Conservation (phyloP, 371 early-diverging fungal species). For the Saksenaea vasiformis region DNA sequence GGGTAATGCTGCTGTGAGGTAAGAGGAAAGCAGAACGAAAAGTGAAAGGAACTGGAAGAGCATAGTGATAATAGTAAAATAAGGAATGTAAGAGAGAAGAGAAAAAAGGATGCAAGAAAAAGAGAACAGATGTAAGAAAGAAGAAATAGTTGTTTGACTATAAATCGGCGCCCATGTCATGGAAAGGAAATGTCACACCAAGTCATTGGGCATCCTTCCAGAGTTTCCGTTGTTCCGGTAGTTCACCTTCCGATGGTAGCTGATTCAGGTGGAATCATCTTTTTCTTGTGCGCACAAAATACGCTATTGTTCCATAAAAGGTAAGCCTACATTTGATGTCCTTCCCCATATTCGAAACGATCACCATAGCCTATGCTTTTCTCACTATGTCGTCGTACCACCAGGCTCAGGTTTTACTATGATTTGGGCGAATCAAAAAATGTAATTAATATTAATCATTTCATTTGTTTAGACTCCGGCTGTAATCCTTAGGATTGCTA, state of each 20-base stretch:
- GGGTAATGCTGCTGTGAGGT: background rate
- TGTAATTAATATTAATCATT: no score
- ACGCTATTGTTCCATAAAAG: background rate
- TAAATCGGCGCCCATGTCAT: background rate
- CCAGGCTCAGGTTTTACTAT: background rate
- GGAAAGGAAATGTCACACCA: slow-evolving; percentile 7
- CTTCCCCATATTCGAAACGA: background rate
- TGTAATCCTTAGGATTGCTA: no score
- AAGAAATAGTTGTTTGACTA: background rate
- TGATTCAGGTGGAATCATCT: background rate
- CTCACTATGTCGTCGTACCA: background rate
- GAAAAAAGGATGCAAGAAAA: background rate
- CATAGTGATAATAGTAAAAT: background rate
- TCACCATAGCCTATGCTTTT: background rate
- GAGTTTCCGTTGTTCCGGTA: slow-evolving; percentile 5
- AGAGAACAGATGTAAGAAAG: background rate
- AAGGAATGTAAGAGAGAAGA: background rate
- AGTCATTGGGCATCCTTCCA: background rate
- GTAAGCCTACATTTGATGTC: background rate
- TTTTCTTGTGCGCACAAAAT: background rate
- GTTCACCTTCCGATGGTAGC: background rate
- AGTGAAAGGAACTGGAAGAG: background rate
- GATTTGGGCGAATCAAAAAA: background rate
- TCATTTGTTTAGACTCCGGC: no score
- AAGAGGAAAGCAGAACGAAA: background rate